Evolutionary conservation across 768 basidiomycete species (phyloP), one percentile per base, ranked within the genome.

Genomic region (Gyrodon lividus): DNA sequence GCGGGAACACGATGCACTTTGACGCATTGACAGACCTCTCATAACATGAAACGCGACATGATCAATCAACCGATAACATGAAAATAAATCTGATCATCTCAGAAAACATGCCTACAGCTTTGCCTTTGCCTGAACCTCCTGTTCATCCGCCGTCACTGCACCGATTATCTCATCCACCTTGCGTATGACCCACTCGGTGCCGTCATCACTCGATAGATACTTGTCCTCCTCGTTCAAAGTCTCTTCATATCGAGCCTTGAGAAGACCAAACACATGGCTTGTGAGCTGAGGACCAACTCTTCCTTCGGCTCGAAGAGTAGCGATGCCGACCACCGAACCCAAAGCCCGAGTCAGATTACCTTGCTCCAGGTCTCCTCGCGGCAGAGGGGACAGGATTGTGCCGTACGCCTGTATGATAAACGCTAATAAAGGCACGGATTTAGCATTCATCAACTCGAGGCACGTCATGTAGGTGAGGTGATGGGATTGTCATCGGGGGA

Each of bases 321-420:
- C 86, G 41, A 88, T 84, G 26, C 88, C 93, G 55, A 92, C 85
- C 35, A 94, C 81, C 30, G 90, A 93, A 46, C 91, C 85, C 66
- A 93, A 66, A 34, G 87, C 82, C 56, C 93, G 84, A 68, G 89
- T 91, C 57, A 96, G 77, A 72, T 91, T 91, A 52, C 89, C 88
- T 72, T 88, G 87, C 71, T 84, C 79, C 58, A 67, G 72, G 74
- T 83, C 80, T 57, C 71, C 78, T 61, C 81, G 83, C 55, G 87
- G 84, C 64, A 89, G 69, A 59, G 89, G 89, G 58, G 87, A 73
- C 61, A 93, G 78, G 34, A 92, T 79, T 35, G 84, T 74, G 65
- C 90, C 90, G 68, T 93, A 93, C 55, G 79, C 79, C 71, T 90
- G 87, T 75, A 92, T 89, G 64, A 93, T 89, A 73, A 92, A 92